phyloP scores from a whole-genome alignment of 2,329 filamentous ascomycete genomes.

The Arthrobotrys conoides region DNA sequence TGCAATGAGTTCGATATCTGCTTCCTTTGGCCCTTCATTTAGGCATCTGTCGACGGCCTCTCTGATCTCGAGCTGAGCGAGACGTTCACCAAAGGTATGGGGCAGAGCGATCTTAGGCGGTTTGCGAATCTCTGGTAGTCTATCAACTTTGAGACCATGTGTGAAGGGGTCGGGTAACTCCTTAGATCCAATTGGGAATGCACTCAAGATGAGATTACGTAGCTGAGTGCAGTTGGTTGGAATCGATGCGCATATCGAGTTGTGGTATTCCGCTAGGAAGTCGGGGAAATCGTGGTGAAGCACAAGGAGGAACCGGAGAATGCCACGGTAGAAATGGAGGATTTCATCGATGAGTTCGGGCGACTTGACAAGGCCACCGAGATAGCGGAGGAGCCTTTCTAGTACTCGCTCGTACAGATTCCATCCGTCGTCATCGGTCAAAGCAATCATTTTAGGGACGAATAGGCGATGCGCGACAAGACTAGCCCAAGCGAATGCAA shows the following conservation, averaged over 20 bases:
- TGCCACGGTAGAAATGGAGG: constrained; percentile 79
- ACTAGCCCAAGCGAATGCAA: constrained; percentile 86
- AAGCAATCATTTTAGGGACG: constrained; percentile 79
- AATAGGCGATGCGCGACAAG: constrained; percentile 88
- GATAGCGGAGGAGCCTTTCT: constrained; percentile 78
- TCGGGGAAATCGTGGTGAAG: constrained; percentile 96
- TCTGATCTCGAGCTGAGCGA: constrained; percentile 71
- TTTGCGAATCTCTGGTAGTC: constrained; percentile 80
- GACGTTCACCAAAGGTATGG: constrained; percentile 68
- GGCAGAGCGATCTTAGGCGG: constrained; percentile 76
- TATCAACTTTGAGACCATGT: constrained; percentile 81
- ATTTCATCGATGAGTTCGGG: constrained; percentile 71
- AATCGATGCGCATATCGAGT: constrained; percentile 83
- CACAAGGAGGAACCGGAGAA: constrained; percentile 84
- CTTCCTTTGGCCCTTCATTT: constrained; percentile 74
- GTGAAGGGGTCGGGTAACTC: constrained; percentile 82
- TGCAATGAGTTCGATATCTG: constrained; percentile 48
- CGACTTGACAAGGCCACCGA: constrained; percentile 84
- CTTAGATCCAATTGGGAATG: constrained; percentile 78
- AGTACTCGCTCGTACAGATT: constrained; percentile 80
- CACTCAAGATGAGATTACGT: constrained; percentile 87
- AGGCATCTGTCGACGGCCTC: constrained; percentile 71
- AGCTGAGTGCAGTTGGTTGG: constrained; percentile 88
- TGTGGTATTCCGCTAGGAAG: constrained; percentile 89
- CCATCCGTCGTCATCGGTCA: constrained; percentile 74